phyloP scores from a whole-genome alignment of 139 green algal genomes.

The Chlorella sp. region DNA sequence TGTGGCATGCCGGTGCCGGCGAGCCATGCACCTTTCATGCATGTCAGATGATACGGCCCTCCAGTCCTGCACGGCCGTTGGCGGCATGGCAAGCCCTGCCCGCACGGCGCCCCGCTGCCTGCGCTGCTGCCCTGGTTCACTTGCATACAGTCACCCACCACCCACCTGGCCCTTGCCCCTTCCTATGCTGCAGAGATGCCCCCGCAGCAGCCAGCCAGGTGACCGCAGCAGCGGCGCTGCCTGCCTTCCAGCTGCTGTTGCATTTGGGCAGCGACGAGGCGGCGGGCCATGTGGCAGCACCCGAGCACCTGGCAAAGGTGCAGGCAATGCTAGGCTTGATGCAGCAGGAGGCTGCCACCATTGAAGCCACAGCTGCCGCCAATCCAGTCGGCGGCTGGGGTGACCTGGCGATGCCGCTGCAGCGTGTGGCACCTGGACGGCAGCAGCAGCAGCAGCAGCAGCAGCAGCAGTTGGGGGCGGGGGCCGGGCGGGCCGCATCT shows the following conservation, averaged over 20 bases:
- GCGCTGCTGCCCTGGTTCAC: too few relatives aligned
- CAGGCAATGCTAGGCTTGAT: not conserved
- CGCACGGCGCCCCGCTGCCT: too few relatives aligned
- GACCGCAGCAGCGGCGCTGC: not conserved
- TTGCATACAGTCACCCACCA: not conserved
- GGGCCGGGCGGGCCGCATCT: not conserved
- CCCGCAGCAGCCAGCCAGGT: not conserved
- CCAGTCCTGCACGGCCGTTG: too few relatives aligned
- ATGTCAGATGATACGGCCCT: too few relatives aligned
- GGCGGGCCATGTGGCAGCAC: not conserved
- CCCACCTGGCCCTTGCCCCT: not conserved
- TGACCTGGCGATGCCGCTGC: constrained; percentile 12
- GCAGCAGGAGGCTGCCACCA: not conserved
- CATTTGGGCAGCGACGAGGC: too few relatives aligned
- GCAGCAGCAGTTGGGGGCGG: not conserved
- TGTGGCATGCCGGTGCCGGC: too few relatives aligned
- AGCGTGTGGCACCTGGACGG: not conserved
- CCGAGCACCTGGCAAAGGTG: not conserved
- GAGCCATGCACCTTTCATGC: too few relatives aligned
- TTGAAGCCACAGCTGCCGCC: not conserved
- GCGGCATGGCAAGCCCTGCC: too few relatives aligned
- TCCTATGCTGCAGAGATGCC: not conserved
- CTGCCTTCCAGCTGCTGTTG: not conserved
- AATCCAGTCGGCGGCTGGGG: not conserved
- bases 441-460: not conserved